Percentiles rank a stretch among this genome's conserved stretches.
Evolutionary conservation across 2,329 filamentous ascomycete genomes (phyloP).

Genomic region (Fusarium sp.): DNA sequence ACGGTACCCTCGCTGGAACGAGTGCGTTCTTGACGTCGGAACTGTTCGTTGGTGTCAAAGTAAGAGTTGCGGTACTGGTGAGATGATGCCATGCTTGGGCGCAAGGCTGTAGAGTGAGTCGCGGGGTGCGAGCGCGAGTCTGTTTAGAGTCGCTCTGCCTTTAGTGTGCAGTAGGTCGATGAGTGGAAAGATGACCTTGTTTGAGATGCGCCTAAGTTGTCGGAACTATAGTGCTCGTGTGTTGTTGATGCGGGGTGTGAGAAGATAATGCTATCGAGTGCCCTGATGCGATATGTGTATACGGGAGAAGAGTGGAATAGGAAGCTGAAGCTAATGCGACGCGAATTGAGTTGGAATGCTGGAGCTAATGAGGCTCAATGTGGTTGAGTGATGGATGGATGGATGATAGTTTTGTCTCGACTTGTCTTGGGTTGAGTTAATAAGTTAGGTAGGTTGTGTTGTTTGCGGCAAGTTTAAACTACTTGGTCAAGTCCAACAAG

Average conservation of each 20-base stretch:
- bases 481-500: conserved; percentile 24
- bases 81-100: conserved; percentile 62
- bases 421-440: conserved; percentile 13
- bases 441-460: conserved; percentile 12
- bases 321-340: background rate
- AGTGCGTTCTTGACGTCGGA: conserved; percentile 62
- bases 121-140: conserved; percentile 34
- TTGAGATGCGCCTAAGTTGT: conserved; percentile 7
- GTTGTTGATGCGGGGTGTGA: conserved; percentile 37
- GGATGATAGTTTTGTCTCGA: conserved; percentile 4
- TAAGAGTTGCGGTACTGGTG: conserved; percentile 66
- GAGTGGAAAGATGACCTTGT: background rate
- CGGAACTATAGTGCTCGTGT: conserved; percentile 12
- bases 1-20: conserved; percentile 90
- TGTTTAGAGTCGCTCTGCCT: conserved; percentile 27
- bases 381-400: conserved; percentile 4
- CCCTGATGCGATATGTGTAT: conserved; percentile 29
- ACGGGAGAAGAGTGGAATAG: conserved; percentile 12
- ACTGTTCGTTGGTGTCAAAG: conserved; percentile 56
- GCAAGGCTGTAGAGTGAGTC: conserved; percentile 34
- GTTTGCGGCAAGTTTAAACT: conserved; percentile 36
- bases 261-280: conserved; percentile 16
- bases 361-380: conserved; percentile 14
- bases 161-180: background rate
- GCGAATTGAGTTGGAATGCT: conserved; percentile 13